Conservation (phyloP, 768 basidiomycete genomes). For the Amanita thiersii region DNA sequence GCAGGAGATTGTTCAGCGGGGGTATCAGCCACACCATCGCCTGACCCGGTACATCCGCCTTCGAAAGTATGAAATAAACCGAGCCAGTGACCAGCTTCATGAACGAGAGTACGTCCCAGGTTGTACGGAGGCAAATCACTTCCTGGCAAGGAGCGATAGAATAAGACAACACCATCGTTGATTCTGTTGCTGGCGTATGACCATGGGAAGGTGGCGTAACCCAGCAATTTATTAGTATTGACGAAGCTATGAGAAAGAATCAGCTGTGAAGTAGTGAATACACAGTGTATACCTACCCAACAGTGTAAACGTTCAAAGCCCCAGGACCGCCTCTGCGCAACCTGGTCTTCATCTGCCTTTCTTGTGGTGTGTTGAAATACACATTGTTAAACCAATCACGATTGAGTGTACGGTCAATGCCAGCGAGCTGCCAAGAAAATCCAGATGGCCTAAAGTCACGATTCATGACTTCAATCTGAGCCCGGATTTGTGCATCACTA, state of each 20-base stretch:
- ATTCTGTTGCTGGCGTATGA: conserved; percentile 19
- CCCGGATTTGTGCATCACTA: conserved; percentile 18
- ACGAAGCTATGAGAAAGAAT: conserved; percentile 15
- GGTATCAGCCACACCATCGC: conserved; percentile 21
- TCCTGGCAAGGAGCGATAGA: conserved; percentile 17
- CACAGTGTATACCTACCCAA: conserved; percentile 17
- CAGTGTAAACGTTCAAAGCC: conserved; percentile 30
- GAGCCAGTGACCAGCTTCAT: conserved; percentile 28
- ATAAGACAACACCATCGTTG: conserved; percentile 28
- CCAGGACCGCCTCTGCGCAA: conserved; percentile 23
- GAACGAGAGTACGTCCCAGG: conserved; percentile 18
- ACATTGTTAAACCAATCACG: conserved; percentile 26
- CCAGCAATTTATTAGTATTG: conserved; percentile 22
- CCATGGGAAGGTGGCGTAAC: conserved; percentile 28
- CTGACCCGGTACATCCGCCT: conserved; percentile 17
- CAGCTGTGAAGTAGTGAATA: not conserved
- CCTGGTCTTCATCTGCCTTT: conserved; percentile 25
- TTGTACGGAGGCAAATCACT: conserved; percentile 23
- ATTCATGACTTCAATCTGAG: conserved; percentile 26
- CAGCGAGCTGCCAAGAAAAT: conserved; percentile 20
- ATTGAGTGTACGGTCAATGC: conserved; percentile 22
- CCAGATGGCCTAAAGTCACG: conserved; percentile 20
- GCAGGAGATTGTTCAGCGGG: conserved; percentile 18
- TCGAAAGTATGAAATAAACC: conserved; percentile 31
- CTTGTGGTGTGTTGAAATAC: conserved; percentile 13